Evolutionary conservation across 2,329 filamentous ascomycete species (phyloP).

Genomic region (Fusarium hostae): DNA sequence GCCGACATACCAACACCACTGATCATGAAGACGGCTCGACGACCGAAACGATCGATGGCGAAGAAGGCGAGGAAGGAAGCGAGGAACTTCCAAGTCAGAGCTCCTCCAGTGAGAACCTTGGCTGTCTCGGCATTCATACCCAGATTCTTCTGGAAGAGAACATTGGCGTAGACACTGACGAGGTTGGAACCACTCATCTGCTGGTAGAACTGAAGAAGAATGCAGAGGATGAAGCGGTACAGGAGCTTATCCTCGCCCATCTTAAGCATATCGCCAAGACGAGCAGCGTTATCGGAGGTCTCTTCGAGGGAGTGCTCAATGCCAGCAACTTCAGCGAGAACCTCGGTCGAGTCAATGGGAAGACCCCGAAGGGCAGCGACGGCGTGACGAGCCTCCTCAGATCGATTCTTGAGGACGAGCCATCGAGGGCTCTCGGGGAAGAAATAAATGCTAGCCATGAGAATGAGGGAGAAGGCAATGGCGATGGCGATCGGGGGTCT

Average conservation of each 20-base stretch:
- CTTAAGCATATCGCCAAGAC: conserved; percentile 57
- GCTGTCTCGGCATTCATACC: conserved; percentile 37
- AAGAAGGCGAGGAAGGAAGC: conserved; percentile 45
- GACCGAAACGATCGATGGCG: conserved; percentile 47
- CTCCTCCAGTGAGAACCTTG: conserved; percentile 41
- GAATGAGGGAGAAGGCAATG: conserved; percentile 46
- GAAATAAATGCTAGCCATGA: conserved; percentile 49
- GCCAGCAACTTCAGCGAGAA: conserved; percentile 56
- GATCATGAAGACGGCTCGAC: conserved; percentile 41
- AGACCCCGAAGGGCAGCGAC: conserved; percentile 55
- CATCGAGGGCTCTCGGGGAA: conserved; percentile 53
- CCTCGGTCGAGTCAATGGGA: conserved; percentile 49
- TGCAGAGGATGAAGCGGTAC: conserved; percentile 55
- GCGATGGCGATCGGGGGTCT: conserved; percentile 54
- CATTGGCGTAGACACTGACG: conserved; percentile 46
- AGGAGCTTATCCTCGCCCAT: conserved; percentile 61
- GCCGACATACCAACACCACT: conserved; percentile 44
- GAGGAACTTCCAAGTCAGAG: conserved; percentile 49
- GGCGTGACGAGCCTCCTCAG: conserved; percentile 46
- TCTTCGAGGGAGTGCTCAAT: conserved; percentile 62
- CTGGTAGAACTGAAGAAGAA: conserved; percentile 48
- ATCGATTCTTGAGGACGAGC: conserved; percentile 50
- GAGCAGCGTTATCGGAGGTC: conserved; percentile 50
- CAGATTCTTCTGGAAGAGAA: conserved; percentile 45
- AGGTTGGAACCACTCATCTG: conserved; percentile 46